A percentile compares a stretch with the other conserved stretches of the same genome.
phyloP scores from a whole-genome alignment of 805 yeast species.

The Tetrapisispora fleetii region DNA sequence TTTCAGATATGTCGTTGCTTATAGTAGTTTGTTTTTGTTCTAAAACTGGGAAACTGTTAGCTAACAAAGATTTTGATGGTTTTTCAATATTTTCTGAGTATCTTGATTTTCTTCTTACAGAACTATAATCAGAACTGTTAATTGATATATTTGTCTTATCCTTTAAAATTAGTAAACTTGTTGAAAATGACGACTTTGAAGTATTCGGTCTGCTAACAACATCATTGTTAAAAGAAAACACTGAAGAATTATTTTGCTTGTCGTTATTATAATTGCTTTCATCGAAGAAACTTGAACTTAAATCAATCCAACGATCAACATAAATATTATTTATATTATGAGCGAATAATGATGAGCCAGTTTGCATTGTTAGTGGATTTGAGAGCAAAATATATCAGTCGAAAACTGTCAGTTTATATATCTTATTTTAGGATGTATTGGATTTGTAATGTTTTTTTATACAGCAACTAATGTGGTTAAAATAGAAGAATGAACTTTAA shows the following conservation, averaged over 20 bases:
- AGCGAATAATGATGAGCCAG: conserved; percentile 3
- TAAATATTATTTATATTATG: conserved; percentile 1
- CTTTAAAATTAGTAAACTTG: background rate
- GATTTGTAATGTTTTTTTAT: background rate
- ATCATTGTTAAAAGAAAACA: background rate
- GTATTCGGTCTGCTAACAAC: conserved; percentile 1
- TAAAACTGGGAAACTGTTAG: background rate
- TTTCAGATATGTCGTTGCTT: background rate
- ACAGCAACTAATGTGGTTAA: too few relatives aligned
- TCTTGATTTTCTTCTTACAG: conserved; percentile 2
- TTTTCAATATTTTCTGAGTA: background rate
- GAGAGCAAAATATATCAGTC: background rate
- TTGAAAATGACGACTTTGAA: background rate
- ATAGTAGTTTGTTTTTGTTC: background rate
- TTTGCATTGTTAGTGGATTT: background rate
- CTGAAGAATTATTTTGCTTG: background rate
- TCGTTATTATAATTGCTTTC: background rate
- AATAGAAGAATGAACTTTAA: too few relatives aligned
- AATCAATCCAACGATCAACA: conserved; percentile 2
- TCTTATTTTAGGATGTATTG: background rate
- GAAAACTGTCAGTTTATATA: background rate
- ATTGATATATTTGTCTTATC: conserved; percentile 1
- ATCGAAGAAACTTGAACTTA: background rate
- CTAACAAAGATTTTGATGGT: background rate
- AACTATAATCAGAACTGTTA: conserved; percentile 1